Base-by-base conservation (phyloP, 371 early-diverging fungal species). In the Syncephalastrum sp. region DNA sequence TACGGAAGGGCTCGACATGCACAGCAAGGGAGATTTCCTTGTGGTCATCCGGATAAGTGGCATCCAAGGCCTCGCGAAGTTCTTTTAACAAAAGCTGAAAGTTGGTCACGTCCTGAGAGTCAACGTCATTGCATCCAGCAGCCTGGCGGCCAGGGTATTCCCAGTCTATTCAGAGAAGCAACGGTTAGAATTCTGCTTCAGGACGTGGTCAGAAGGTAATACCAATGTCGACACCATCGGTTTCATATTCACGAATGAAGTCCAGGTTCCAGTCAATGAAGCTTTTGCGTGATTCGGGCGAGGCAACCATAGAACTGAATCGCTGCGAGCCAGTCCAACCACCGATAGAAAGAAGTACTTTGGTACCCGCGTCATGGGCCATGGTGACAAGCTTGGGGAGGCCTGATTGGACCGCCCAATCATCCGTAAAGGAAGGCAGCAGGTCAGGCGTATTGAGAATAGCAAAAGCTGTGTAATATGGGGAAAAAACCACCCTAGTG, bases 71-170 rank as follows among this genome's bases (percentile, higher is more conserved):
- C 3, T 70, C 68, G 17, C 91, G 83, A 21, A 91, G 63, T 19
- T 85, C 85, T 17, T 85, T 68, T 1, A 92, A 66, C 23, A 75
- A 54, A n/a, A 63, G 46, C 14, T 83, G 67, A 48, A 82, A 78
- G 56, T 83, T 85, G 49, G 78, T 70, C 7, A 87, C 71, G 57
- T 79, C 82, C 15, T 76, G 50, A 12, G 63, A 62, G 46, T 74
- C 72, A 45, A 77, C 59, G 24, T 72, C 67, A 62, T 91, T 93
- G 64, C 90, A 88, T 7, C 80, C 82, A 23, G 84, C 78, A 4
- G 85, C 91, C 50, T 81, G 70, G 14, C 82, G 73, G 13, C 84
- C 90, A n/a, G 92, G 91, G 57, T 86, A 92, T 62, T 93, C 92
- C 92, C 90, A 92, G 65, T 88, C 87, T 64, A 64, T 7, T 7